These are phyloP conservation scores for Nicotiana rustica DNA, from an alignment of 305 asterid genomes.

Conservation along the genomic window DNA sequence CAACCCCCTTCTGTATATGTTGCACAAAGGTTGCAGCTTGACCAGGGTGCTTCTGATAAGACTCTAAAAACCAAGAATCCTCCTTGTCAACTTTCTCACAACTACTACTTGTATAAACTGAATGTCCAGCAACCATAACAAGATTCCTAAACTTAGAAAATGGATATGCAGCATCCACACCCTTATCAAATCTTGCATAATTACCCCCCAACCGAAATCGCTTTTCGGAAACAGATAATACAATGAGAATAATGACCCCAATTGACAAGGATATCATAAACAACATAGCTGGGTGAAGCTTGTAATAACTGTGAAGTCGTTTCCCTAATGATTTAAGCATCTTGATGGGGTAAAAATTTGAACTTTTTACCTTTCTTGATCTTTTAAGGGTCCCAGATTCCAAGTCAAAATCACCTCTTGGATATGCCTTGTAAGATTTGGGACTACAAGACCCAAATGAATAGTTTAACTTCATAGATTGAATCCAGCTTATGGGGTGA, in stretches of 20 bases:
- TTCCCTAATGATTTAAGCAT: constrained; percentile 69
- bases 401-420: constrained; percentile 85
- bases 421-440: constrained; percentile 86
- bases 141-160: constrained; percentile 70
- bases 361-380: constrained; percentile 59
- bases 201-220: constrained; percentile 48
- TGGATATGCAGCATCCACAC: constrained; percentile 58
- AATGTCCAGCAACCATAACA: constrained; percentile 99
- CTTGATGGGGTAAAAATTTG: constrained; percentile 49
- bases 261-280: constrained; percentile 60
- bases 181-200: constrained; percentile 53
- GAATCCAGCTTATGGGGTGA: constrained; percentile 30
- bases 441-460: constrained; percentile 77
- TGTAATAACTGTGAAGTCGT: constrained; percentile 59
- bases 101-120: constrained; percentile 86
- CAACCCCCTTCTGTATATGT: constrained; percentile 87
- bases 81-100: constrained; percentile 91
- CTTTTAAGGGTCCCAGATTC: constrained; percentile 74
- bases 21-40: constrained; percentile 92
- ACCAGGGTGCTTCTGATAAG: constrained; percentile 93
- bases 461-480: constrained; percentile 75
- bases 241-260: constrained; percentile 57
- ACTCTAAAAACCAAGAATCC: constrained; percentile 89
- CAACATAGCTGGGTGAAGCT: constrained; percentile 70
- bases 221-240: constrained; percentile 54